Evolutionary conservation across 768 basidiomycete species (phyloP), one percentile per base, ranked within the genome.

Genomic region (Leucosporidium scottii): DNA sequence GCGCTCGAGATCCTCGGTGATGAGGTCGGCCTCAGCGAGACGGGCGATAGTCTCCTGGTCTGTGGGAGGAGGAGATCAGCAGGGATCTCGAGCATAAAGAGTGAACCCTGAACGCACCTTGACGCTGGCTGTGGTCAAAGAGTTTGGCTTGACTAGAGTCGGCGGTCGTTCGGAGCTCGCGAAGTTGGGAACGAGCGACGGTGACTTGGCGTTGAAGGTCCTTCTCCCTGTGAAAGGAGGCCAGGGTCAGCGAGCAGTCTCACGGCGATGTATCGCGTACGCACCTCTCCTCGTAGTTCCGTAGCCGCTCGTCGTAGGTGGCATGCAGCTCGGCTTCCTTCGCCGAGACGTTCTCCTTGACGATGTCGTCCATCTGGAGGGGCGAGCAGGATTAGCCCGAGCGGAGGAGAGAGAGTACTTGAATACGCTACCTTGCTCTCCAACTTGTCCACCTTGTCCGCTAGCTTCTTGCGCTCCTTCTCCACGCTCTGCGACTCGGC

Each of bases 311-410:
- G 74, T 99, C 96, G 72, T 96, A 97, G 8, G 90, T 93, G 21
- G 94, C 96, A 72, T 94, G 90, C 25, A 98, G 82, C 79, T 97
- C 96, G 65, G 93, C 94, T 81, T 97, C 91, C 79, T 97, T 98
- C 78, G 90, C 89, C 4, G 82, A 81, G 44, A 98, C 88, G 75
- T 87, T 88, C 73, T 97, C 94, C 68, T 85, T 83, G 65, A 98
- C 90, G 81, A 93, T 81, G 55, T 88, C 87, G 28, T 97, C 93
- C 96, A 98, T 98, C 92, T 44, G 39, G 3, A 13, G 39, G 15
- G 13, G 13, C 8, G 10, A 23, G 44, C n/a, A 31, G 61, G n/a
- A 7, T 44, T 13, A 44, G 39, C 39, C 15, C 39, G 39, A 13
- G 10, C 39, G 7, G 21, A n/a, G 50, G 56, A 53, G 60, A 8